Evolutionary conservation across 305 asterid genomes (phyloP).

Genomic region (Fraxinus paxiana): DNA sequence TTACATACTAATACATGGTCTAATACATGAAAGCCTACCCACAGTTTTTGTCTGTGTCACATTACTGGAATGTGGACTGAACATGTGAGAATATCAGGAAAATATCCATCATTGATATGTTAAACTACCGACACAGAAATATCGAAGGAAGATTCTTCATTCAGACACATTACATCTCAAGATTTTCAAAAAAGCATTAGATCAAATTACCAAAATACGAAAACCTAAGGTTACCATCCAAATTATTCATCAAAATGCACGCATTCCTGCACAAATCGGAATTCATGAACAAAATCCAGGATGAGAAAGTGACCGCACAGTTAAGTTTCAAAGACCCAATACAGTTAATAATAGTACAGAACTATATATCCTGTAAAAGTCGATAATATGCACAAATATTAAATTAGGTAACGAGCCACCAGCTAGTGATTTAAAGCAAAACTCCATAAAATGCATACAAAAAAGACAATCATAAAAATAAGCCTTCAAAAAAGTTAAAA

Average conservation of each 20-base stretch:
- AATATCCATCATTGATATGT: background rate
- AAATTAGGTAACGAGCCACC: background rate
- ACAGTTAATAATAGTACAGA: background rate
- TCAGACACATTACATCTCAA: background rate
- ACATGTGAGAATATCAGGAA: background rate
- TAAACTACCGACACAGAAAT: constrained; percentile 3
- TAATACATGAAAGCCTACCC: background rate
- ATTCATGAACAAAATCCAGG: background rate
- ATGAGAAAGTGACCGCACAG: background rate
- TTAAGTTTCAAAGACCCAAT: background rate
- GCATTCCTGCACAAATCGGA: background rate
- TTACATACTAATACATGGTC: background rate
- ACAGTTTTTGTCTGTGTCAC: background rate
- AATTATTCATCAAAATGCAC: constrained; percentile 11
- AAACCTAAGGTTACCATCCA: constrained; percentile 6
- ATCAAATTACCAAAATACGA: background rate
- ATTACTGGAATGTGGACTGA: background rate
- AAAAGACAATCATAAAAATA: background rate
- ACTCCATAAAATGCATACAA: background rate
- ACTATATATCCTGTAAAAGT: background rate
- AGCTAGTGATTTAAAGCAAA: background rate
- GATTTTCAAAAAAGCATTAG: background rate
- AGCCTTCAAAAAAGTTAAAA: background rate
- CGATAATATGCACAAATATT: background rate
- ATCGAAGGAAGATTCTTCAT: background rate